Conservation (phyloP, 306 rosid species). For the Trifolium repens region DNA sequence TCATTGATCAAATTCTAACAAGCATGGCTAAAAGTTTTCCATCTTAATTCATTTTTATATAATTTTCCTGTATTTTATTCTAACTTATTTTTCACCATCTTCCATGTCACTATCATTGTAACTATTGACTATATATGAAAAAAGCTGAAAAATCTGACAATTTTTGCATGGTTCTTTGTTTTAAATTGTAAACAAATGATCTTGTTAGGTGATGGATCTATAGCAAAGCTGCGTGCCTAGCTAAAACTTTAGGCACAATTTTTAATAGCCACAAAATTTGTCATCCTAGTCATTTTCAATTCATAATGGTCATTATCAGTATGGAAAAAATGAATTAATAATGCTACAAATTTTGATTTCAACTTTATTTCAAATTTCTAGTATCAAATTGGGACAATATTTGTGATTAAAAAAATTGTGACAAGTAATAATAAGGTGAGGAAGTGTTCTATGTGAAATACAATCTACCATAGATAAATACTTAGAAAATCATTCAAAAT, state of each 20-base stretch:
- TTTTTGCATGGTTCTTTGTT: slow-evolving; percentile 60
- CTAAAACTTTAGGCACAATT: slow-evolving; percentile 37
- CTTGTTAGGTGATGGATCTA: slow-evolving; percentile 38
- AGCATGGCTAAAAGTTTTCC: slow-evolving; percentile 53
- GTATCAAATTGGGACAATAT: slow-evolving; percentile 10
- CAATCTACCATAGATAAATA: no score
- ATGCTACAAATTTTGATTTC: slow-evolving; percentile 26
- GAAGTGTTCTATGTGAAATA: not conserved
- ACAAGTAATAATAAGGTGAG: no score
- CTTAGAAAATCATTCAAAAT: no score
- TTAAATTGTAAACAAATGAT: slow-evolving; percentile 41
- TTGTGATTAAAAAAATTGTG: not conserved
- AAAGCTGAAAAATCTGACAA: slow-evolving; percentile 63
- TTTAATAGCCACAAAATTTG: slow-evolving; percentile 41
- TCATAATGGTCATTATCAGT: slow-evolving; percentile 41
- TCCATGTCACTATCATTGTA: slow-evolving; percentile 47
- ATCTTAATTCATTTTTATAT: not conserved
- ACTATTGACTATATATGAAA: slow-evolving; percentile 33
- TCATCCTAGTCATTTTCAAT: slow-evolving; percentile 47
- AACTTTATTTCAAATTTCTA: slow-evolving; percentile 8
- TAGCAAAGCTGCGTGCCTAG: slow-evolving; percentile 34
- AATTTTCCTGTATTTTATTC: not conserved
- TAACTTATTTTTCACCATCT: slow-evolving; percentile 13
- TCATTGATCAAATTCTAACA: slow-evolving; percentile 59
- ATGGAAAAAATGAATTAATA: slow-evolving; percentile 10